Evolutionary conservation across 768 basidiomycete genomes (phyloP).

Genomic region (Rossbeevera mucosa): DNA sequence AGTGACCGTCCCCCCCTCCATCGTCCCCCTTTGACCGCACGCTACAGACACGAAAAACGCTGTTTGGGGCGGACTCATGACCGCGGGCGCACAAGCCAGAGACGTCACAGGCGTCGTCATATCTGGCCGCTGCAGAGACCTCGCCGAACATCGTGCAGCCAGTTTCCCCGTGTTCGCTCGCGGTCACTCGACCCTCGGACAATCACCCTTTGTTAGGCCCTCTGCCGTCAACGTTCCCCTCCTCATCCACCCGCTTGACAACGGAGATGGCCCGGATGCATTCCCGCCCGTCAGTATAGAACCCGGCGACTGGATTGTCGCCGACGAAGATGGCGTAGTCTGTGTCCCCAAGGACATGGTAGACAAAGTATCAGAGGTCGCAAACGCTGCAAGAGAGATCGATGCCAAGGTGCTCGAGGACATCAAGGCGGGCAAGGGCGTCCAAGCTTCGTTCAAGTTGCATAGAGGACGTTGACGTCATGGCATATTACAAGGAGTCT

Average conservation of each 20-base stretch:
- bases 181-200: constrained; percentile 80
- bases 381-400: constrained; percentile 52
- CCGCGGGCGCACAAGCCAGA: constrained; percentile 73
- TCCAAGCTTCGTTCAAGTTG: constrained; percentile 73
- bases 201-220: constrained; percentile 78
- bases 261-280: constrained; percentile 29
- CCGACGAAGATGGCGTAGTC: constrained; percentile 86
- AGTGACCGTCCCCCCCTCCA: constrained; percentile 21
- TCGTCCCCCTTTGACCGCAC: background rate
- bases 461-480: constrained; percentile 51
- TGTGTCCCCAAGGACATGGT: constrained; percentile 60
- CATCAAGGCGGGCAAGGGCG: constrained; percentile 67
- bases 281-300: constrained; percentile 56
- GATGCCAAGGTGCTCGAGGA: constrained; percentile 74
- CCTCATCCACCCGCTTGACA: constrained; percentile 34
- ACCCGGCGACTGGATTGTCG: constrained; percentile 82
- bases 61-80: constrained; percentile 92
- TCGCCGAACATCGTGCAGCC: constrained; percentile 66
- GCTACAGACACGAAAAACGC: constrained; percentile 64
- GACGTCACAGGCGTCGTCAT: constrained; percentile 73
- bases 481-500: constrained; percentile 16
- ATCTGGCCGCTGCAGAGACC: constrained; percentile 80
- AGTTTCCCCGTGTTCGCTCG: constrained; percentile 80
- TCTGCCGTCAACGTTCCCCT: constrained; percentile 71
- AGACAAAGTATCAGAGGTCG: constrained; percentile 52